These are phyloP conservation scores for Hypsizygus ulmarius DNA, from an alignment of 1,284 basidiomycete genomes.

Conservation along the genomic window DNA sequence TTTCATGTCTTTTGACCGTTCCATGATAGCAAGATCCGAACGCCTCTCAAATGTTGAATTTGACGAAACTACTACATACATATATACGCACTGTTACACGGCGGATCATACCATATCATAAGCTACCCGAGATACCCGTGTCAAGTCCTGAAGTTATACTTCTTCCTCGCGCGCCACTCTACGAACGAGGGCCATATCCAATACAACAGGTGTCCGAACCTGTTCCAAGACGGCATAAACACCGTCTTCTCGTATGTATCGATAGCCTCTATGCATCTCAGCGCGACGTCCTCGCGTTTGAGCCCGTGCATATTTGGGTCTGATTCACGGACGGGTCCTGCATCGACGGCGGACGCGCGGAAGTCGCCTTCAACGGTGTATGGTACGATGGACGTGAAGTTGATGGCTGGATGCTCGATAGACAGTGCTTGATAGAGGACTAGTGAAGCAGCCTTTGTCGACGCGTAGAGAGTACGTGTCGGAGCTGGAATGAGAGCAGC, in stretches of 20 bases:
- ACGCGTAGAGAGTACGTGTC: slow-evolving; percentile 80
- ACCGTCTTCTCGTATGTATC: slow-evolving; percentile 55
- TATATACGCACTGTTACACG: neutral
- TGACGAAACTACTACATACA: neutral
- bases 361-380: slow-evolving; percentile 76
- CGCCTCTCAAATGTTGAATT: slow-evolving; percentile 1
- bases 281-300: slow-evolving; percentile 53
- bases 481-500: slow-evolving; percentile 84
- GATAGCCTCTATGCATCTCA: slow-evolving; percentile 54
- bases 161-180: slow-evolving; percentile 54
- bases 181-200: slow-evolving; percentile 60
- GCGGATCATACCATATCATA: neutral
- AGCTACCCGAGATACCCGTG: neutral
- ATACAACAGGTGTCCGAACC: slow-evolving; percentile 50
- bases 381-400: slow-evolving; percentile 59
- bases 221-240: slow-evolving; percentile 50
- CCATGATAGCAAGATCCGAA: slow-evolving; percentile 1
- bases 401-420: slow-evolving; percentile 71
- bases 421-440: slow-evolving; percentile 76
- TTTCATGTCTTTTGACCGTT: slow-evolving; percentile 2
- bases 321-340: slow-evolving; percentile 46
- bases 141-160: slow-evolving; percentile 50
- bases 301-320: slow-evolving; percentile 57
- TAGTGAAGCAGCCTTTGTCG: slow-evolving; percentile 82
- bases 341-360: slow-evolving; percentile 74